Conservation (phyloP, 352 stramenopile genomes). For the Halophytophthora batemanensis region DNA sequence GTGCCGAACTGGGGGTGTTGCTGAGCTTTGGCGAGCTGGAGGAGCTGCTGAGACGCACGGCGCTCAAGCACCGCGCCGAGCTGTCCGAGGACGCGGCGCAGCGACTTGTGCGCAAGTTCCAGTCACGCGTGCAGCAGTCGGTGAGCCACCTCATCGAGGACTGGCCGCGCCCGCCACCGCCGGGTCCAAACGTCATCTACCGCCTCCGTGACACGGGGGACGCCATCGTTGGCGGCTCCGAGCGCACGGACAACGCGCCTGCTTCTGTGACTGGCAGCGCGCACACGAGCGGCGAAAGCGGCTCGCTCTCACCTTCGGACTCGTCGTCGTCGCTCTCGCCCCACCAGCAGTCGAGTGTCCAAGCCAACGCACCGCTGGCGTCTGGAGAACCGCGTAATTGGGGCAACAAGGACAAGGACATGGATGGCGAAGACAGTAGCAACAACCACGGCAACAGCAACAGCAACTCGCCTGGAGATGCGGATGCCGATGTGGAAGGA, state of each 20-base stretch:
- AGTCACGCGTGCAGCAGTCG: slow-evolving; percentile 57
- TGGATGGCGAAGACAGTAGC: neutral
- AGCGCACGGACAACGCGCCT: slow-evolving; percentile 14
- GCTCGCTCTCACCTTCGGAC: slow-evolving; percentile 23
- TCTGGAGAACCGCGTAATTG: slow-evolving; percentile 3
- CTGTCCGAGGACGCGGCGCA: slow-evolving; percentile 36
- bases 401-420: slow-evolving; percentile 3
- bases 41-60: slow-evolving; percentile 55
- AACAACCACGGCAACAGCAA: slow-evolving; percentile 1
- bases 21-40: slow-evolving; percentile 70
- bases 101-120: slow-evolving; percentile 48
- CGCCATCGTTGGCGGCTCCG: slow-evolving; percentile 6
- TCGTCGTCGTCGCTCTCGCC: slow-evolving; percentile 24
- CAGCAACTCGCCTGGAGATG: neutral
- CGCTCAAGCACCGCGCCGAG: slow-evolving; percentile 49
- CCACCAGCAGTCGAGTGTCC: slow-evolving; percentile 7
- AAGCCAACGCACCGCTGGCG: neutral
- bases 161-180: slow-evolving; percentile 35
- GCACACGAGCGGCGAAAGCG: slow-evolving; percentile 5
- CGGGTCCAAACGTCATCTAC: slow-evolving; percentile 35
- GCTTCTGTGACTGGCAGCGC: slow-evolving; percentile 1
- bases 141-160: slow-evolving; percentile 61
- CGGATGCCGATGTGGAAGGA: neutral
- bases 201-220: slow-evolving; percentile 19
- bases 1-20: slow-evolving; percentile 63